phyloP scores from a whole-genome alignment of 176 grass and related monocot species.

The Rhynchospora breviuscula region DNA sequence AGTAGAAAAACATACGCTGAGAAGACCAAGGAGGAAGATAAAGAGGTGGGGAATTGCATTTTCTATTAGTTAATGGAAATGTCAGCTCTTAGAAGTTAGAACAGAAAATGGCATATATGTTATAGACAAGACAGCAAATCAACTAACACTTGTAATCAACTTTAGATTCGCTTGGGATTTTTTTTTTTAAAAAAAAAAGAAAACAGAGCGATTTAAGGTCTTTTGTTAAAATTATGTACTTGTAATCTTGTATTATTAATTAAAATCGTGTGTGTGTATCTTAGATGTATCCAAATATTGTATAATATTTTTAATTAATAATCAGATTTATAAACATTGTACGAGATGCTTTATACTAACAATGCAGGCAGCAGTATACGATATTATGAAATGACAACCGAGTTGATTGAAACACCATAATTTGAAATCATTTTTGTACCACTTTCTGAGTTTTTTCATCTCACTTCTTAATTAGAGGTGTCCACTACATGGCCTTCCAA shows the following conservation, averaged over 20 bases:
- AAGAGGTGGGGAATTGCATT: constrained; percentile 2
- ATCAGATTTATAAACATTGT: background rate
- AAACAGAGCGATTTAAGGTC: background rate
- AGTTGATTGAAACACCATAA: background rate
- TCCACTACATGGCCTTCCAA: too few species aligned
- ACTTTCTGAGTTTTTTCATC: too few species aligned
- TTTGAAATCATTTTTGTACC: background rate
- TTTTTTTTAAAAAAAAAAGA: too few species aligned
- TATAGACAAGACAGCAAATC: background rate
- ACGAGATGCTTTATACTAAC: background rate
- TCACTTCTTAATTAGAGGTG: too few species aligned
- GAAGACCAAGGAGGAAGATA: constrained; percentile 13
- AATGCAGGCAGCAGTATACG: background rate
- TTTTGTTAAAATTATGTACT: background rate
- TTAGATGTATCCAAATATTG: background rate
- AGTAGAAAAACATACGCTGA: background rate
- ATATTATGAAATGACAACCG: background rate
- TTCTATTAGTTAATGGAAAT: background rate
- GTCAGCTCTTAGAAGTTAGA: background rate
- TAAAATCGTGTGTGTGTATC: background rate
- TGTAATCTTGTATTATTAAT: background rate
- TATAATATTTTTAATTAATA: background rate
- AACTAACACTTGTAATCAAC: too few species aligned
- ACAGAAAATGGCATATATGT: background rate
- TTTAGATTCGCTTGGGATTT: background rate